A percentile compares a stretch with the other conserved stretches of the same genome.
Conservation (phyloP, 495 filamentous ascomycete genomes). For the Penicillium waksmanii region DNA sequence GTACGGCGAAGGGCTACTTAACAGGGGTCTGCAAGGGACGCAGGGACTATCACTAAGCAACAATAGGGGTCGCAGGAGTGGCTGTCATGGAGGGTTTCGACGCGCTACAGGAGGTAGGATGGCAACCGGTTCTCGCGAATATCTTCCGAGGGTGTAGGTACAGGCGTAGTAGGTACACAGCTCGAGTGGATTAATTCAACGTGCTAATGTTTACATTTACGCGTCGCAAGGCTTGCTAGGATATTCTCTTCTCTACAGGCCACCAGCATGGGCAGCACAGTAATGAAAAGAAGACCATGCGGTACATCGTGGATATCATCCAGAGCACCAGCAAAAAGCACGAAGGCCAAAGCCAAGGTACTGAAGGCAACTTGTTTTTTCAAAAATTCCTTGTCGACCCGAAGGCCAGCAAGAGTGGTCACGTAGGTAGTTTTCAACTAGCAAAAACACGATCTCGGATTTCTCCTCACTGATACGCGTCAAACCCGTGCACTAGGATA, state of each 20-base stretch:
- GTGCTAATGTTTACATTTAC: no score
- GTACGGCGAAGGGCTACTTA: background rate
- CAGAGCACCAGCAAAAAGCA: constrained; percentile 19
- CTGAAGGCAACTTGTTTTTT: constrained; percentile 37
- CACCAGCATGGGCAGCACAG: constrained; percentile 44
- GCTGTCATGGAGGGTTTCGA: no score
- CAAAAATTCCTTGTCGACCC: constrained; percentile 57
- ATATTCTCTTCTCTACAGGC: constrained; percentile 49
- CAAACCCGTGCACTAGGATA: constrained; percentile 60
- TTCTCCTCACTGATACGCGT: constrained; percentile 61
- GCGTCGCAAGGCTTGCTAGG: background rate
- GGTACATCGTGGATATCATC: constrained; percentile 11
- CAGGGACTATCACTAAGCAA: background rate
- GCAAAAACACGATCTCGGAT: constrained; percentile 63
- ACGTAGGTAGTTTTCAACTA: constrained; percentile 63
- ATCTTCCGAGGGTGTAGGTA: no score
- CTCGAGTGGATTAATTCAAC: no score
- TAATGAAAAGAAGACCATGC: constrained; percentile 51
- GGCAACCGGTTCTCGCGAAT: no score
- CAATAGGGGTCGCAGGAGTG: no score
- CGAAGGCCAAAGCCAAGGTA: constrained; percentile 27
- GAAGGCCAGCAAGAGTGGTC: constrained; percentile 49
- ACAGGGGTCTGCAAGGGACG: background rate
- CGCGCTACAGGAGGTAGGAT: no score
- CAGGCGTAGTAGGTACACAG: no score